Evolutionary conservation across 2,329 filamentous ascomycete species (phyloP), one percentile per base, ranked within the genome.

Genomic region (Alternaria alternata): DNA sequence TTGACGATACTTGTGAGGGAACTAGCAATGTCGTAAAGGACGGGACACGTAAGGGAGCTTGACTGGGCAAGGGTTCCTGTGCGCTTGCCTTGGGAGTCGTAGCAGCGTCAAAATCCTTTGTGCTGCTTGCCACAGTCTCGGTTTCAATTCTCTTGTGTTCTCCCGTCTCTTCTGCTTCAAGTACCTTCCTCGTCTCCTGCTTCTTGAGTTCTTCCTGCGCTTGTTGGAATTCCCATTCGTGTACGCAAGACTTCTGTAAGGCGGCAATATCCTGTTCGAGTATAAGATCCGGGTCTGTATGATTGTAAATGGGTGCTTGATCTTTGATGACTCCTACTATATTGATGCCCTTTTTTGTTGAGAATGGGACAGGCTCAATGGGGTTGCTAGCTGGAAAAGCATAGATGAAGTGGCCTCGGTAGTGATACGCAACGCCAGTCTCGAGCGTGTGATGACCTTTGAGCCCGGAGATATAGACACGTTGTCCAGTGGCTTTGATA

Each of bases 351-450:
- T 62, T 63, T n/a, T 66, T 65, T 1, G 63, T 73, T 0, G 66
- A 52, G 47, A 63, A 75, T 0, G 63, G 59, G 3, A 70, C 32
- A 0, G 71, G 72, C 43, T 72, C 64, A 22, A 76, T 59, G 0
- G 73, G 64, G 14, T 62, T 69, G 5, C 63, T 57, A 0, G 38
- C 49, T 0, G 61, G 63, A 11, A 24, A 62, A 1, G 64, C 62
- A 48, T 75, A 77, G 12, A 77, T 30, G 47, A 69, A 70, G 47
- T 75, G 73, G 3, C 75, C 74, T 9, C 75, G 72, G 52, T 72
- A 74, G 49, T 66, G 70, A 57, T 75, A 77, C 3, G 72, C 72
- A 11, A 75, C 54, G 1, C 70, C 73, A 0, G 44, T 54, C 16
- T 70, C 58, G 9, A 75, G 62, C 0, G 67, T 52, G 24, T 75